Percentiles rank a stretch among this genome's conserved stretches.
Evolutionary conservation across 1,284 basidiomycete genomes (phyloP).

Genomic region (Athelia sp.): DNA sequence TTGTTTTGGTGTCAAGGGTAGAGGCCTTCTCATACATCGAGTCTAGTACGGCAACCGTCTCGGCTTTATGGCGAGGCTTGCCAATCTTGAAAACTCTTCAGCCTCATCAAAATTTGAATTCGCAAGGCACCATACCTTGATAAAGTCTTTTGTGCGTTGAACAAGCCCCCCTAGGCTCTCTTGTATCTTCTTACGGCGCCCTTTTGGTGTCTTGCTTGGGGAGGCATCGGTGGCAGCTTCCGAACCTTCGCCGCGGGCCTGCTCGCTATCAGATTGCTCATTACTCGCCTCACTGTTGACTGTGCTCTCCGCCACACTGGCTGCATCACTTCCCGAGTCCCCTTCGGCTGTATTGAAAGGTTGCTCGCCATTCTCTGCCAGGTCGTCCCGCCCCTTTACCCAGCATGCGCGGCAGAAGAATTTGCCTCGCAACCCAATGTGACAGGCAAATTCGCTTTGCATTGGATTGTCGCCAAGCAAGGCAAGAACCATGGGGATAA

Average conservation of each 20-base stretch:
- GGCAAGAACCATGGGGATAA: slow-evolving; percentile 12
- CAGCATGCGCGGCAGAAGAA: slow-evolving; percentile 13
- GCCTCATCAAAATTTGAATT: background rate
- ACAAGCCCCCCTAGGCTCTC: background rate
- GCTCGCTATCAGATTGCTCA: slow-evolving; percentile 1
- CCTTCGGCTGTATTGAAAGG: background rate
- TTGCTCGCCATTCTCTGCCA: slow-evolving; percentile 2
- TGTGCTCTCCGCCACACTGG: too few species aligned
- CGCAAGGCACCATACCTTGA: background rate
- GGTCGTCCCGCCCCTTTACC: slow-evolving; percentile 3
- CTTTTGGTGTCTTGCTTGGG: background rate
- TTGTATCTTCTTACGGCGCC: background rate
- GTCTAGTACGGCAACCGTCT: slow-evolving; percentile 9
- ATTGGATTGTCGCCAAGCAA: slow-evolving; percentile 20
- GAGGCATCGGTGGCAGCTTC: too few species aligned
- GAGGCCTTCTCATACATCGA: slow-evolving; percentile 13
- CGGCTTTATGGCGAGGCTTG: too few species aligned
- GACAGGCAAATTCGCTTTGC: slow-evolving; percentile 19
- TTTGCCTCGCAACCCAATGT: slow-evolving; percentile 16
- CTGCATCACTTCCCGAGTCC: too few species aligned
- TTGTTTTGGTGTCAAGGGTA: slow-evolving; percentile 10
- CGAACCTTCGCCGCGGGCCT: background rate
- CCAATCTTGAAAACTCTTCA: background rate
- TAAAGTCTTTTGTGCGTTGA: background rate
- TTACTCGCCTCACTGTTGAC: background rate